phyloP scores from a whole-genome alignment of 2,329 filamentous ascomycete species.

The Purpureocillium takamizusanense region DNA sequence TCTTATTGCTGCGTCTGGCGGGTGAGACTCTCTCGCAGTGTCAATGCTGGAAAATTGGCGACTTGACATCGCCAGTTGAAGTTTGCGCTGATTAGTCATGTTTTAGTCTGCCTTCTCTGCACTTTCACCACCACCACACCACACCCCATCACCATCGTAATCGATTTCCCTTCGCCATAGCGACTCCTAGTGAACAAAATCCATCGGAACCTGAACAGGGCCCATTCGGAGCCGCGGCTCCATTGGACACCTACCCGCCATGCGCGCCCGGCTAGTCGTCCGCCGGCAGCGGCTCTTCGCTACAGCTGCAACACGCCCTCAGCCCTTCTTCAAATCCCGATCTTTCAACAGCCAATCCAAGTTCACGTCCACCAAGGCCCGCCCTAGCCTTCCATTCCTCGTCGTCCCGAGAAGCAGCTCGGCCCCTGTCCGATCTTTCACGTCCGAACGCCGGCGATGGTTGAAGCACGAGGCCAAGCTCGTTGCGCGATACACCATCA shows the following conservation, averaged over 20 bases:
- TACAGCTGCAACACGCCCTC: conserved; percentile 7
- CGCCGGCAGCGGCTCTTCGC: conserved; percentile 12
- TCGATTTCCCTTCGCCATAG: too few species aligned
- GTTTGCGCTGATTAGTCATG: too few species aligned
- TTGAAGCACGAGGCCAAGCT: conserved; percentile 62
- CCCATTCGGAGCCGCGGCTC: conserved; percentile 4
- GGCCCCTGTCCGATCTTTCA: conserved; percentile 60
- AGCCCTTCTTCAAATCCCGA: conserved; percentile 12
- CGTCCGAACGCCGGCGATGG: conserved; percentile 66
- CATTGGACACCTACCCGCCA: conserved; percentile 10
- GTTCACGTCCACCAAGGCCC: conserved; percentile 18
- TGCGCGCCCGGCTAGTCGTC: conserved; percentile 31
- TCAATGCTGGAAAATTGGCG: too few species aligned
- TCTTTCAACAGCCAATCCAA: conserved; percentile 18
- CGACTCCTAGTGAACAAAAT: too few species aligned
- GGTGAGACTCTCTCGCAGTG: too few species aligned
- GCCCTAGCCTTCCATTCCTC: conserved; percentile 38
- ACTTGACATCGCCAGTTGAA: too few species aligned
- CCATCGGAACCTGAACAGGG: background rate
- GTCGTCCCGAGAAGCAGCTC: conserved; percentile 37
- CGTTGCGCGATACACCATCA: conserved; percentile 57
- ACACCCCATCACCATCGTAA: too few species aligned
- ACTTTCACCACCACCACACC: too few species aligned
- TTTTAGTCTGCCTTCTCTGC: too few species aligned
- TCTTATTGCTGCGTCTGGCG: too few species aligned